Evolutionary conservation across 768 basidiomycete species (phyloP).

Genomic region (Lepiota venenata): DNA sequence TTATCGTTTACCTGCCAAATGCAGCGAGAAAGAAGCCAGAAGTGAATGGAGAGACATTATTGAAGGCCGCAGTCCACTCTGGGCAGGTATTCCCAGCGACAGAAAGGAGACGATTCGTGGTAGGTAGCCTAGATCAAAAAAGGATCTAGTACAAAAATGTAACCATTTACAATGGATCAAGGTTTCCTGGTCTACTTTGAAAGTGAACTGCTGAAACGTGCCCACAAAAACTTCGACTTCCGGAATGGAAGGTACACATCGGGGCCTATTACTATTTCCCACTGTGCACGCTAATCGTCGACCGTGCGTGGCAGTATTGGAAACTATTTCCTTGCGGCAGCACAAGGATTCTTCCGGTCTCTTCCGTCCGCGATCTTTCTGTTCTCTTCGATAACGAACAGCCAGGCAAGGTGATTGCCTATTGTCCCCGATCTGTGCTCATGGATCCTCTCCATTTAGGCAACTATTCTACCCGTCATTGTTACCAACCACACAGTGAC

Average conservation of each 20-base stretch:
- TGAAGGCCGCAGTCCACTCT: constrained; percentile 78
- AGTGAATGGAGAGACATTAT: constrained; percentile 93
- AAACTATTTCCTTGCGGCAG: constrained; percentile 89
- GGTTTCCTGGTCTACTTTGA: constrained; percentile 95
- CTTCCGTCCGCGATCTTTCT: constrained; percentile 92
- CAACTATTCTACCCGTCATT: constrained; percentile 85
- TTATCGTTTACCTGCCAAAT: constrained; percentile 69
- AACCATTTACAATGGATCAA: constrained; percentile 20
- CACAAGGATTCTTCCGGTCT: constrained; percentile 87
- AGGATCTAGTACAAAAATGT: not conserved
- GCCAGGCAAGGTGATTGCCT: constrained; percentile 38
- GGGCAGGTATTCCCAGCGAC: constrained; percentile 85
- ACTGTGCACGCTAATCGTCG: not conserved
- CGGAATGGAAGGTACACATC: constrained; percentile 72
- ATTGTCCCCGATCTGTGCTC: not conserved
- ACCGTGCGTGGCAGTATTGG: constrained; percentile 54
- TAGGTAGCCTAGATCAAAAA: constrained; percentile 23
- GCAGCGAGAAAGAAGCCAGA: constrained; percentile 71
- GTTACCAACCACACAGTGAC: constrained; percentile 96
- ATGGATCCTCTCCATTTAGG: constrained; percentile 27
- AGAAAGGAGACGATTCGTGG: constrained; percentile 91
- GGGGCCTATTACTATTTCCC: not conserved
- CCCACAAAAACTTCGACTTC: constrained; percentile 94
- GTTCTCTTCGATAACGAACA: constrained; percentile 88
- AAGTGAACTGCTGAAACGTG: constrained; percentile 79